Evolutionary conservation across 2,329 filamentous ascomycete species (phyloP).

Genomic region (Fusarium lateritium): DNA sequence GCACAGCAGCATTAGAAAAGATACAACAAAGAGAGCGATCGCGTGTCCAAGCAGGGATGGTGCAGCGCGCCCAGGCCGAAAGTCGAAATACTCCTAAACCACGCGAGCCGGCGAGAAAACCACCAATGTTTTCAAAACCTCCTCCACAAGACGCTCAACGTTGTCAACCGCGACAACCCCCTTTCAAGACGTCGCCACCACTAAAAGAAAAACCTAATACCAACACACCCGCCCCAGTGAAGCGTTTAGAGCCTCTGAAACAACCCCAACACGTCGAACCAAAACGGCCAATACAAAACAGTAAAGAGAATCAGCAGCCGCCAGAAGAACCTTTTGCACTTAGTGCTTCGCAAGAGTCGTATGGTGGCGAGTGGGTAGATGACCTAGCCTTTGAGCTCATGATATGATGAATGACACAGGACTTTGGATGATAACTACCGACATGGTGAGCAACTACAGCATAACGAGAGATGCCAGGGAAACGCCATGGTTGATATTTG

Average conservation of each 20-base stretch:
- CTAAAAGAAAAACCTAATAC: conserved; percentile 10
- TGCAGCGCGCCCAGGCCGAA: conserved; percentile 29
- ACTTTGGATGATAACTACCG: conserved; percentile 21
- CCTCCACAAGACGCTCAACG: neutral
- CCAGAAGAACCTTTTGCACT: conserved; percentile 21
- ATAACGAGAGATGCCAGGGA: neutral
- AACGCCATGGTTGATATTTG: conserved; percentile 7
- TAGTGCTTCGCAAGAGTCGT: conserved; percentile 57
- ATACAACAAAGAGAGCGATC: conserved; percentile 48
- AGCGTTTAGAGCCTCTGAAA: conserved; percentile 3
- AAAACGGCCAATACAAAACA: neutral
- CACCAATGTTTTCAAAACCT: neutral
- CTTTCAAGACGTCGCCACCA: neutral
- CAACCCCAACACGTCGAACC: neutral
- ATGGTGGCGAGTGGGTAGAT: conserved; percentile 58
- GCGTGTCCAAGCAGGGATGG: conserved; percentile 42
- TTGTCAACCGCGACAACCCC: conserved; percentile 4
- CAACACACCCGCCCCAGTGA: neutral
- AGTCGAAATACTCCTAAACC: conserved; percentile 14
- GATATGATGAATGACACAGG: conserved; percentile 39
- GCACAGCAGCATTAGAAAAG: conserved; percentile 52
- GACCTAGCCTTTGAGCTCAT: conserved; percentile 54
- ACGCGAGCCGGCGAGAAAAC: neutral
- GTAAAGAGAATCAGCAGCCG: conserved; percentile 48
- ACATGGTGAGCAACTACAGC: neutral